phyloP scores from a whole-genome alignment of 495 filamentous ascomycete species.

The Penicillium robsamsonii region DNA sequence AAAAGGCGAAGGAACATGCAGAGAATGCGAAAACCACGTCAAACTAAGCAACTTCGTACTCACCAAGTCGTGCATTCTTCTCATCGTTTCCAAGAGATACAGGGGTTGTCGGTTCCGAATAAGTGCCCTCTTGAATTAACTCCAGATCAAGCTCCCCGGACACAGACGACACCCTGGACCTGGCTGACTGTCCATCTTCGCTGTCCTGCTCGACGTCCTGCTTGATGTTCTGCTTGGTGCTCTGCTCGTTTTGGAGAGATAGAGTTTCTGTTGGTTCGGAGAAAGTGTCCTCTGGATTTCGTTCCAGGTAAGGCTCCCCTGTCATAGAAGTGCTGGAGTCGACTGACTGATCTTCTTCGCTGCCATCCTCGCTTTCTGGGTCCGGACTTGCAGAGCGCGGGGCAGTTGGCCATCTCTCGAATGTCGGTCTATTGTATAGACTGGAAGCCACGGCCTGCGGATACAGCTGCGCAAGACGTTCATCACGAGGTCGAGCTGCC shows the following conservation, averaged over 20 bases:
- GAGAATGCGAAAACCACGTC: neutral
- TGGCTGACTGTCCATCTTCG: neutral
- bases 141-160: neutral
- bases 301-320: neutral
- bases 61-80: constrained; percentile 18
- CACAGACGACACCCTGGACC: neutral
- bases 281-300: neutral
- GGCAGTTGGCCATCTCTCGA: neutral
- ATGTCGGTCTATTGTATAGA: neutral
- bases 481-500: neutral
- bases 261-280: neutral
- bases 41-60: constrained; percentile 20
- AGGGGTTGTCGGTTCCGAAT: neutral
- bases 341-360: neutral
- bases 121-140: neutral
- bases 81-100: constrained; percentile 1
- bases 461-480: neutral
- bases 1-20: neutral
- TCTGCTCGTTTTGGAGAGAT: constrained; percentile 1
- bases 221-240: neutral
- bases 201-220: neutral
- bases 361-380: neutral
- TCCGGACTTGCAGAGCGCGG: neutral
- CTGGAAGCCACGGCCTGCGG: neutral
- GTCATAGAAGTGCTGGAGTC: neutral